Evolutionary conservation across 495 filamentous ascomycete species (phyloP).

Genomic region (Xylaria acuta): DNA sequence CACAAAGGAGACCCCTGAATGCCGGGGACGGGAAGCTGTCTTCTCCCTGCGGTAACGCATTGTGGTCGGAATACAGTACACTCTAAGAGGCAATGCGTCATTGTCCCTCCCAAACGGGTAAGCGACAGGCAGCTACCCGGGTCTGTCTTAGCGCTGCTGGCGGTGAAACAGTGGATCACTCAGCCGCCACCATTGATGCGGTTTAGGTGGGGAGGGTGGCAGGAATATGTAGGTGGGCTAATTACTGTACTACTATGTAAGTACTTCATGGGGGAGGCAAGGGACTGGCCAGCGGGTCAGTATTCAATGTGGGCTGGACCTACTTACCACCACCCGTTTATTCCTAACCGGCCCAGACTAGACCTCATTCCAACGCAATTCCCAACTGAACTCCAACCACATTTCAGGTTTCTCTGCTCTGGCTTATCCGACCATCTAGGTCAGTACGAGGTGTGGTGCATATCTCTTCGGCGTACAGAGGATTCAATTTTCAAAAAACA

Average conservation of each 20-base stretch:
- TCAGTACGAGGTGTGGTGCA: not conserved
- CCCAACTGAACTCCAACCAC: not conserved
- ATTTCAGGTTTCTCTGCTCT: not conserved
- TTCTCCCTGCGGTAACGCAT: not conserved
- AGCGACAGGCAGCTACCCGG: not conserved
- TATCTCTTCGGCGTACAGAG: not conserved
- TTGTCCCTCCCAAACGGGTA: not conserved
- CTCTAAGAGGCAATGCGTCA: slow-evolving; percentile 1
- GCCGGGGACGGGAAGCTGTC: not conserved
- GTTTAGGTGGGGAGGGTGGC: too few species aligned
- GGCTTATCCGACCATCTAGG: not conserved
- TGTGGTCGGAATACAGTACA: not conserved
- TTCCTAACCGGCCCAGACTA: not conserved
- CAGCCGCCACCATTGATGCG: not conserved
- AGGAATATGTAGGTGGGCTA: too few species aligned
- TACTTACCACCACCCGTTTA: not conserved
- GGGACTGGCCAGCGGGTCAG: not conserved
- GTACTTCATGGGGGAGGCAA: not conserved
- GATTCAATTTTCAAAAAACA: not conserved
- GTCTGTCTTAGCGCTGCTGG: not conserved
- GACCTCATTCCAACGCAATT: not conserved
- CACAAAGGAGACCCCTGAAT: not conserved
- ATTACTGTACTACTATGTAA: too few species aligned
- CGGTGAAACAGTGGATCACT: not conserved
- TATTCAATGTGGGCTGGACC: not conserved